Evolutionary conservation across 805 yeast species (phyloP), one percentile per base, ranked within the genome.

Genomic region (Ogataea glucozyma): DNA sequence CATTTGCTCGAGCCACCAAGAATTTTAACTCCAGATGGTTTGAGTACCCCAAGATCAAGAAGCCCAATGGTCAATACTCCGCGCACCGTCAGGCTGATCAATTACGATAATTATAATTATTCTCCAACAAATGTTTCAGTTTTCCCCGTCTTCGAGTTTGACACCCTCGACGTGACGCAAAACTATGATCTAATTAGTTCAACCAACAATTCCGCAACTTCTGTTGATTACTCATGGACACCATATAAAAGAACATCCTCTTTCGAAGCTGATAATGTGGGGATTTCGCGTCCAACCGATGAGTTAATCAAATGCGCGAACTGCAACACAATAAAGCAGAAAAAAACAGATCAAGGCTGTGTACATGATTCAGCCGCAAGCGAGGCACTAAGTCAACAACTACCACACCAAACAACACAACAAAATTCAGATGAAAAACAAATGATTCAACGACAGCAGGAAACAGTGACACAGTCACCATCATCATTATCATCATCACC

Each of bases 51-150:
- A 11, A 34, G 38, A 22, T 22, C 41, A 21, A 37, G 43, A 40
- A 27, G 48, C 12, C 44, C 54, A 3, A 37, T 35, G 16, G 44
- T 42, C 9, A 40, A 42, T 14, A 53, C 58, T 19, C 58, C 58
- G 19, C 43, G 54, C 24, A 50, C 51, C 23, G 54, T 53, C 27
- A 49, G 48, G 22, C 29, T 53, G 24, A 44, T 52, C 32, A 50
- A 43, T 38, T 43, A 49, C 36, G 56, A 53, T 18, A 43, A 41
- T 30, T 46, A 47, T 32, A 40, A 31, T 21, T 52, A 52, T 34
- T 45, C 56, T 8, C 58, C 56, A 9, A 46, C 52, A 4, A 44
- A 48, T 31, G 52, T 52, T 32, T 48, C 58, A 3, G 54, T 53
- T 6, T 53, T 53, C 38, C 58, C 58, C 12, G 43, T 33, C 8